Evolutionary conservation across 1,284 basidiomycete genomes (phyloP), one percentile per base, ranked within the genome.

Genomic region (Ganoderma multipileum): DNA sequence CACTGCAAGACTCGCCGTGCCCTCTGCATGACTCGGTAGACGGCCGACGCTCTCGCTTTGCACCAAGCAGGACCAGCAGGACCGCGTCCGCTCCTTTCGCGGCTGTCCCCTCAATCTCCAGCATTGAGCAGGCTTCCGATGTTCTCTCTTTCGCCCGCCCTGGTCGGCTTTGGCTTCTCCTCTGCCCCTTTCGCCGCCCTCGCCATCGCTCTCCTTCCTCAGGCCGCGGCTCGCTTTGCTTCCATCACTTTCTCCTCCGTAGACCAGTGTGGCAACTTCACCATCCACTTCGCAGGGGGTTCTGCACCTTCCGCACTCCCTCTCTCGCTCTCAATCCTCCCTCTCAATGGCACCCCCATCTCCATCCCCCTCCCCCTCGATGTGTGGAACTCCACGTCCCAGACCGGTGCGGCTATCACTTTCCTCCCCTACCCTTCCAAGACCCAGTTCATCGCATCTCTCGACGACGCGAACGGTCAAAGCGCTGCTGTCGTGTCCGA

Each of bases 201-300:
- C 75, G 68, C 82, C 67, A 73, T 86, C 69, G 79, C 79, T 61
- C 73, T 84, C 60, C 81, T 81, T 77, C 83, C 84, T 81, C 85
- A 81, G 82, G 83, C 79, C 79, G 86, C 84, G 73, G 81, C 83
- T 30, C 58, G 68, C 67, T 81, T 81, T 68, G 75, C 78, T 69
- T 79, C 82, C 68, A 83, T 90, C 77, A 77, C 80, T 18, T 84
- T 88, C 70, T 85, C 86, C 44, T 70, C 81, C 59, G 84, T 88
- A 72, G 76, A 81, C 65, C 87, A 91, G 77, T 91, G 89, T 79
- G 84, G 83, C 70, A 81, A 82, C 42, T 83, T 89, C 72, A 78
- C 78, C 60, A 78, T 90, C 66, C 74, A 80, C 44, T 86, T 90
- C 71, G 72, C 76, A 59, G 86, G 85, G 42, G 79, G 79, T 63